A percentile compares a stretch with the other conserved stretches of the same genome.
phyloP scores from a whole-genome alignment of 345 rosid genomes.

The Linum lewisii region DNA sequence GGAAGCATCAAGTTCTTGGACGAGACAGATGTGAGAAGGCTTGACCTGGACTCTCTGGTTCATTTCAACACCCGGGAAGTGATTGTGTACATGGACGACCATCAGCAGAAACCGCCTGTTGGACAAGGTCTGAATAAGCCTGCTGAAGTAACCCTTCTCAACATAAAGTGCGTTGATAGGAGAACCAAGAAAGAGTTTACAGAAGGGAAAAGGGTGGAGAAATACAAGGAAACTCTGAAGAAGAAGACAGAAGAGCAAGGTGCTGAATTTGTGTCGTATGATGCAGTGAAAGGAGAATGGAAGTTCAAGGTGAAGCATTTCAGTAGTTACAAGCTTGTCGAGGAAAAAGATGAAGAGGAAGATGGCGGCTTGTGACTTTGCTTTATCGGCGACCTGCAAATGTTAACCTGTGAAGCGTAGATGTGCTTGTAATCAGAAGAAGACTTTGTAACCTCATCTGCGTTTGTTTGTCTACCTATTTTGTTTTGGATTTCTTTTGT shows the following conservation, averaged over 20 bases:
- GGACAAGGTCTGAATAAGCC: slow-evolving; percentile 95
- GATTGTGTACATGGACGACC: slow-evolving; percentile 90
- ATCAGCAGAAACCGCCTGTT: slow-evolving; percentile 72
- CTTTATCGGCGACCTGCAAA: too few species aligned
- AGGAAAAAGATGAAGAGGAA: slow-evolving; percentile 26
- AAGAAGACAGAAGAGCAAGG: slow-evolving; percentile 86
- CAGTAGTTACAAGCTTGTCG: slow-evolving; percentile 52
- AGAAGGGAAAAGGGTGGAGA: slow-evolving; percentile 62
- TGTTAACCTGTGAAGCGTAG: not conserved
- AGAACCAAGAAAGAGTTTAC: slow-evolving; percentile 56
- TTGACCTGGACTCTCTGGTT: slow-evolving; percentile 68
- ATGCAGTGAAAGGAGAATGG: slow-evolving; percentile 79
- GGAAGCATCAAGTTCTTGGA: slow-evolving; percentile 85
- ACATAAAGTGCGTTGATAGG: slow-evolving; percentile 80
- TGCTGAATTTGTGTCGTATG: slow-evolving; percentile 75
- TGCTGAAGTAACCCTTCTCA: slow-evolving; percentile 87
- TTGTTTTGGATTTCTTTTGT: too few species aligned
- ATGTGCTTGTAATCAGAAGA: too few species aligned
- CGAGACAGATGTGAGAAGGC: slow-evolving; percentile 75
- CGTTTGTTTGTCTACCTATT: too few species aligned
- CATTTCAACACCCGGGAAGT: slow-evolving; percentile 87
- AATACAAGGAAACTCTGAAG: slow-evolving; percentile 75
- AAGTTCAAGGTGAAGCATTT: slow-evolving; percentile 79
- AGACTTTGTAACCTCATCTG: too few species aligned
- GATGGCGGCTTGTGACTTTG: not conserved